Base-by-base conservation (phyloP, 306 rosid species). In the Acacia acuminata region DNA sequence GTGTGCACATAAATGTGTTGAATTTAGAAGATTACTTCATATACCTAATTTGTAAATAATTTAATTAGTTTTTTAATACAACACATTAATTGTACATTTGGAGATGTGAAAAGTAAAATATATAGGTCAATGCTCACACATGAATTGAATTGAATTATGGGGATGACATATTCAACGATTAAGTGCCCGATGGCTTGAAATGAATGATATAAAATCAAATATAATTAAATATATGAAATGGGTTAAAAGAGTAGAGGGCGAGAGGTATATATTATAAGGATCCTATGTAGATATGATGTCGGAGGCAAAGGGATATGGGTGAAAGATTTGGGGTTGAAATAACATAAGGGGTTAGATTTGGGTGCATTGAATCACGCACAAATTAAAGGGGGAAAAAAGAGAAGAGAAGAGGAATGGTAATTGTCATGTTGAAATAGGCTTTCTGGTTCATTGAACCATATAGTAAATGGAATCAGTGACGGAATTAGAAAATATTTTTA, bases 281-380 rank as follows among this genome's bases (percentile, higher is more conserved):
- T 64, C 82, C 73, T 50, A 66, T 40, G 75, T 4, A 32, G 13
- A 25, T 50, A 74, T 75, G 56, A 25, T 65, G 80, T 75, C 56
- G 38, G 81, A 82, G 60, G 61, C 73, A n/a, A 53, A 75, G 8
- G 43, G 58, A 74, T 42, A 61, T 40, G 67, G 17, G 17, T 2
- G 4, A 22, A 43, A 20, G 45, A 10, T 44, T 20, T 5, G 3
- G 30, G 36, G 64, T 79, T 79, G 27, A 38, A 70, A 82, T 34
- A 70, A 43, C 42, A 58, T 58, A 8, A 30, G 17, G 67, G 67
- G 7, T 61, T 11, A 38, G 69, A 77, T 77, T 55, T 83, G 63
- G 84, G 19, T 51, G n/a, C 56, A 61, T 82, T 82, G 73, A 56
- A 75, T 76, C 53, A 14, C 19, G 17, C 10, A 58, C 34, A 42